Conservation (phyloP, 2,329 filamentous ascomycete genomes). For the Colletotrichum brevisporum region DNA sequence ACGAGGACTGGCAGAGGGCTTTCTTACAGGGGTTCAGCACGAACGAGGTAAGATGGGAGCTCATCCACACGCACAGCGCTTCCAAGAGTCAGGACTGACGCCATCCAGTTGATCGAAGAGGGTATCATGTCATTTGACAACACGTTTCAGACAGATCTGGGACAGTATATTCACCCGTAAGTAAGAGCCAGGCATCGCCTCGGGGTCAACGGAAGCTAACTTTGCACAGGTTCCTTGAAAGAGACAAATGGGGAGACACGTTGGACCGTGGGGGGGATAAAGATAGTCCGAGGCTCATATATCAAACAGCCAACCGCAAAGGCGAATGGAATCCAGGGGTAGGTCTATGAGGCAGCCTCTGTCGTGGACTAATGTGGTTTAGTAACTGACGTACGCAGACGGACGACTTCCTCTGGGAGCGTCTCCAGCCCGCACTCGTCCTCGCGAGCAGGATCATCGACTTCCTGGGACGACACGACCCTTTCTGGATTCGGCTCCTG, state of each 20-base stretch:
- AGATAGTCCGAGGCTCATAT: slow-evolving; percentile 35
- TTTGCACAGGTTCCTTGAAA: slow-evolving; percentile 24
- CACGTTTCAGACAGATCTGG: slow-evolving; percentile 26
- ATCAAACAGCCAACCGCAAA: slow-evolving; percentile 43
- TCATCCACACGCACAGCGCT: too few species aligned
- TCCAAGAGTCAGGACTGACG: background rate
- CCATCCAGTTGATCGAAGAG: slow-evolving; percentile 43
- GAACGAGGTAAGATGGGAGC: slow-evolving; percentile 45
- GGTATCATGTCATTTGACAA: slow-evolving; percentile 44
- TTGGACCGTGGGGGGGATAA: background rate
- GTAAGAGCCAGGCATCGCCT: slow-evolving; percentile 13
- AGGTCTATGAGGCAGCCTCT: slow-evolving; percentile 9
- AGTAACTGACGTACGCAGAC: slow-evolving; percentile 39
- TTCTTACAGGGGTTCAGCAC: slow-evolving; percentile 49
- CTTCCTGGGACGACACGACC: slow-evolving; percentile 34
- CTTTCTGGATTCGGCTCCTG: slow-evolving; percentile 43
- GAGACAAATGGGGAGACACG: slow-evolving; percentile 27
- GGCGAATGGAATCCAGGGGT: slow-evolving; percentile 46
- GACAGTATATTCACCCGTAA: slow-evolving; percentile 45
- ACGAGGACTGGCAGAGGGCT: slow-evolving; percentile 50
- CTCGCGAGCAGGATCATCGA: slow-evolving; percentile 45
- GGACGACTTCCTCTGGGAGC: slow-evolving; percentile 47
- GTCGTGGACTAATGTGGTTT: background rate
- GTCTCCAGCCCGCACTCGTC: slow-evolving; percentile 47
- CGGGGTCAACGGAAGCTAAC: background rate